Evolutionary conservation across 2,329 filamentous ascomycete genomes (phyloP), one percentile per base, ranked within the genome.

Genomic region (Zasmidium angulare): DNA sequence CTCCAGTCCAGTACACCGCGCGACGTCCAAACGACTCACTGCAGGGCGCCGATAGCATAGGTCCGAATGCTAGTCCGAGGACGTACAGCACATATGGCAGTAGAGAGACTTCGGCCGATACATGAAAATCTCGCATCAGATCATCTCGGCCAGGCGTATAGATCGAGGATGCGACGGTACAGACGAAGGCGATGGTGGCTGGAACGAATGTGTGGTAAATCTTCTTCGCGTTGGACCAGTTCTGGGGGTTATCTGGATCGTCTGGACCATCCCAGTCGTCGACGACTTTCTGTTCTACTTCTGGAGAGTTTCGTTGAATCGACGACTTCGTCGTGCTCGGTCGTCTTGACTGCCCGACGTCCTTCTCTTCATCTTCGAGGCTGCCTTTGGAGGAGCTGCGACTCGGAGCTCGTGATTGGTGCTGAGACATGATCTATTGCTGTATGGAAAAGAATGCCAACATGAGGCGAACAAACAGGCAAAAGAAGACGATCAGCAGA

Each of bases 21-120:
- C 79, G 76, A 1, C 86, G 77, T 1, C 86, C 86, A 31, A 82
- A 72, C 2, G 49, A 55, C 36, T 63, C 61, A 3, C 43, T 46
- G n/a, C 53, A 51, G 7, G 61, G 61, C 19, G 55, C 1, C 22
- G 55, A 43, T n/a, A 62, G 6, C 65, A 11, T 78, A 76, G 86
- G 86, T 0, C 86, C 86, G 17, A 87, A 75, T 2, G 76, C 84
- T 0, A 89, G 77, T 0, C 85, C 86, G 10, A 87, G 72, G 2
- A 85, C 80, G 69, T 86, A 89, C 10, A 86, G 70, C 0, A 86
- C 81, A 0, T 88, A 71, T 0, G 82, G 82, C 0, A 88, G 72
- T 14, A 88, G 73, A 0, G 86, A 82, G 14, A 80, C 77, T 1
- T 83, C 85, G 55, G 77, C 77, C n/a, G 77, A 79, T 11, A 86